phyloP scores from a whole-genome alignment of 441 rosid species.

The Arabidopsis hybrid region DNA sequence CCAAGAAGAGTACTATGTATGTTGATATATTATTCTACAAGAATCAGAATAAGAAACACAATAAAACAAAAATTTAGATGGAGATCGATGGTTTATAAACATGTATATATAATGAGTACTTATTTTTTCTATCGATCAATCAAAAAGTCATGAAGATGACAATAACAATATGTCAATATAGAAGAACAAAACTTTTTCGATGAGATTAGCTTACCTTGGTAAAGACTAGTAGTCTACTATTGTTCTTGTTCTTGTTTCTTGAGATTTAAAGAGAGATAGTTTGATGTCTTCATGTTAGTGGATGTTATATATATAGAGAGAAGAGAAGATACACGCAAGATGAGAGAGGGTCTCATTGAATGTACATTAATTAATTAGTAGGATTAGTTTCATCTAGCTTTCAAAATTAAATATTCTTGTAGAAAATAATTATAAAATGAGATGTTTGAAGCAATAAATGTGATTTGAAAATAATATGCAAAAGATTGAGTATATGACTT shows the following conservation, averaged over 20 bases:
- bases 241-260: slow-evolving; percentile 34
- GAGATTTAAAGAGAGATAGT: slow-evolving; percentile 30
- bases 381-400: slow-evolving; percentile 40
- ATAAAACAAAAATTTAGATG: neutral
- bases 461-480: slow-evolving; percentile 35
- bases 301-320: slow-evolving; percentile 23
- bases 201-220: slow-evolving; percentile 36
- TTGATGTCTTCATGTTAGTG: slow-evolving; percentile 31
- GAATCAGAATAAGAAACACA: slow-evolving; percentile 18
- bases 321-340: slow-evolving; percentile 13
- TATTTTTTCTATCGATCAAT: slow-evolving; percentile 9
- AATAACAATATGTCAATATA: neutral
- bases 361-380: slow-evolving; percentile 21
- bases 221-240: slow-evolving; percentile 1
- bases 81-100: neutral
- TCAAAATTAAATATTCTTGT: slow-evolving; percentile 35
- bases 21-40: neutral
- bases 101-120: neutral
- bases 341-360: slow-evolving; percentile 28
- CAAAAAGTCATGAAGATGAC: neutral
- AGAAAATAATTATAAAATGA: slow-evolving; percentile 4
- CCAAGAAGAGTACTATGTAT: slow-evolving; percentile 26
- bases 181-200: neutral
- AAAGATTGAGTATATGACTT: slow-evolving; percentile 45
- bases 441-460: slow-evolving; percentile 37